These are phyloP conservation scores for Populus simonii DNA, from an alignment of 345 rosid genomes.

Conservation along the genomic window DNA sequence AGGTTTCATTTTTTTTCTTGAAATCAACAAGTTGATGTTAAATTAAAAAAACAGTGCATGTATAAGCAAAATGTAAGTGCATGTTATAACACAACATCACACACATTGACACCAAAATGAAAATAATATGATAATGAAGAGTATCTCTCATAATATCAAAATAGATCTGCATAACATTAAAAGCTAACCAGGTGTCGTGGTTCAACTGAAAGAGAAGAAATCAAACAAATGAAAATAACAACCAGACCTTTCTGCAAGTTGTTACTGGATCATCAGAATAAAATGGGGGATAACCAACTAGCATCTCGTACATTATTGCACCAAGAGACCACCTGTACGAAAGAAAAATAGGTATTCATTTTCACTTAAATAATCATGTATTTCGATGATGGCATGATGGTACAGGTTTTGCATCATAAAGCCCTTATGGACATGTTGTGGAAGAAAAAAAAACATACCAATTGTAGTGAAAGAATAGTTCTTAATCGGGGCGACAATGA, in stretches of 20 bases:
- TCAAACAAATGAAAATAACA: not conserved
- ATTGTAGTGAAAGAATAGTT: no score
- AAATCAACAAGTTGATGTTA: not conserved
- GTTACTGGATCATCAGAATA: conserved; percentile 80
- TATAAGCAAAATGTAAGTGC: no score
- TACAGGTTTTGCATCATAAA: no score
- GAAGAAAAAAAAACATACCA: no score
- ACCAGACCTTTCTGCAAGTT: conserved; percentile 84
- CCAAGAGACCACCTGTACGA: conserved; percentile 88
- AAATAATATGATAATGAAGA: not conserved
- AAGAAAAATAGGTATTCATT: conserved; percentile 6
- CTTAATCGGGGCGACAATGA: no score
- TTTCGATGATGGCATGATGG: no score
- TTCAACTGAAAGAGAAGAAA: not conserved
- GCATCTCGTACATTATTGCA: conserved; percentile 90
- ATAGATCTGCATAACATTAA: not conserved
- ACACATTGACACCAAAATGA: not conserved
- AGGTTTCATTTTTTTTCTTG: not conserved
- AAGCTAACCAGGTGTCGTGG: not conserved
- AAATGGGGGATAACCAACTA: conserved; percentile 83
- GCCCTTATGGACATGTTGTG: no score
- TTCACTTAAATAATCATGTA: no score
- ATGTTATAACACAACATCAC: no score
- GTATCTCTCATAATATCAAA: not conserved
- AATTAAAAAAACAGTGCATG: not conserved